Conservation (phyloP, 805 yeast species). For the Candida ovalis region DNA sequence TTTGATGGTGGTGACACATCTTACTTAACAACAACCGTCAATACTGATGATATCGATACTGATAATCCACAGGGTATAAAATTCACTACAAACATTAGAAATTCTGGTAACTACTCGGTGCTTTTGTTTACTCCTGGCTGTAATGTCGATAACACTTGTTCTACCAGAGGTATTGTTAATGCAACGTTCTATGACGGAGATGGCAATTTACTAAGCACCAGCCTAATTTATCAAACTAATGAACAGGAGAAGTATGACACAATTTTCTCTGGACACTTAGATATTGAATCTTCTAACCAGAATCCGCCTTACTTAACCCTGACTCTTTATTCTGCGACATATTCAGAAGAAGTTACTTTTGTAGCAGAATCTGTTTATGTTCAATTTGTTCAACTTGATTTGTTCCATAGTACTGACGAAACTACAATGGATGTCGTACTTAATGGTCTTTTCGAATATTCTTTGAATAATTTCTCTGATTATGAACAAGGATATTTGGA, state of each 20-base stretch:
- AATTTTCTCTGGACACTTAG: conserved; percentile 66
- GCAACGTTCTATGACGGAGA: conserved; percentile 58
- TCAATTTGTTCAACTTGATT: conserved; percentile 34
- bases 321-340: conserved; percentile 30
- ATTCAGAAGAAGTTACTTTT: conserved; percentile 35
- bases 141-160: conserved; percentile 60
- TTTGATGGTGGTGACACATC: conserved; percentile 9
- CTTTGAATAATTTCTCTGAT: conserved; percentile 58
- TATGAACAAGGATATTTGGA: conserved; percentile 16
- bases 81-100: conserved; percentile 64
- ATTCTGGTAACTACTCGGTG: conserved; percentile 72
- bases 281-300: conserved; percentile 37
- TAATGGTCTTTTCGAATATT: conserved; percentile 83
- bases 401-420: conserved; percentile 38
- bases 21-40: conserved; percentile 25
- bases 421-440: conserved; percentile 27
- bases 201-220: conserved; percentile 38
- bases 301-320: conserved; percentile 37
- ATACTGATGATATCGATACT: conserved; percentile 26
- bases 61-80: conserved; percentile 37
- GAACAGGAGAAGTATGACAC: conserved; percentile 75
- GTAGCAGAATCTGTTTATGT: conserved; percentile 50
- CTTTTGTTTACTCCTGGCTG: conserved; percentile 88
- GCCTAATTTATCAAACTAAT: conserved; percentile 74
- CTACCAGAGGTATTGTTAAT: conserved; percentile 68